phyloP scores from a whole-genome alignment of 2,329 filamentous ascomycete species.

The Aphanocladium album region DNA sequence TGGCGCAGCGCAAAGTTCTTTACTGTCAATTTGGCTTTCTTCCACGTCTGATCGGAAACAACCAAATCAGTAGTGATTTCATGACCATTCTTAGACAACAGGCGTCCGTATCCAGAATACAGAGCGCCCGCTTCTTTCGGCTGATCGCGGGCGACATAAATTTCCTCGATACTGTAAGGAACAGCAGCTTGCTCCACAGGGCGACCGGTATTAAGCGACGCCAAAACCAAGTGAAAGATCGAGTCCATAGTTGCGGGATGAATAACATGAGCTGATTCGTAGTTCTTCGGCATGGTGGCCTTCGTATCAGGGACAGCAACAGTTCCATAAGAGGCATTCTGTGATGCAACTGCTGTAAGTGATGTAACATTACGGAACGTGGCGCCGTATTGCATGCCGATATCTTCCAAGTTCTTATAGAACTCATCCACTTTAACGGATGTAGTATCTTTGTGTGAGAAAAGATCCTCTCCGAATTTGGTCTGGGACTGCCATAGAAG shows the following conservation, averaged over 20 bases:
- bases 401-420: conserved; percentile 15
- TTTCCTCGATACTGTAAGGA: conserved; percentile 23
- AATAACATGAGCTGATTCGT: conserved; percentile 39
- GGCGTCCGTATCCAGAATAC: conserved; percentile 1
- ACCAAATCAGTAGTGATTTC: conserved; percentile 7
- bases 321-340: neutral
- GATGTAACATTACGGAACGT: conserved; percentile 16
- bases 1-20: conserved; percentile 14
- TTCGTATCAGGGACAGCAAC: conserved; percentile 33
- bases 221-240: conserved; percentile 40
- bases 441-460: neutral
- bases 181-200: conserved; percentile 5
- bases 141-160: conserved; percentile 22
- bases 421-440: conserved; percentile 10
- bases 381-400: conserved; percentile 17
- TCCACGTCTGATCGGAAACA: conserved; percentile 14
- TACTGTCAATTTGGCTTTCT: conserved; percentile 9
- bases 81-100: conserved; percentile 1
- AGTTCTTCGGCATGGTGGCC: conserved; percentile 35
- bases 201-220: conserved; percentile 9
- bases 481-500: neutral
- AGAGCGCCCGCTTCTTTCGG: neutral
- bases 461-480: neutral
- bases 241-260: conserved; percentile 45
- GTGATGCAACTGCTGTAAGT: neutral